phyloP scores from a whole-genome alignment of 1,284 basidiomycete genomes.

The Athelia psychrophila region DNA sequence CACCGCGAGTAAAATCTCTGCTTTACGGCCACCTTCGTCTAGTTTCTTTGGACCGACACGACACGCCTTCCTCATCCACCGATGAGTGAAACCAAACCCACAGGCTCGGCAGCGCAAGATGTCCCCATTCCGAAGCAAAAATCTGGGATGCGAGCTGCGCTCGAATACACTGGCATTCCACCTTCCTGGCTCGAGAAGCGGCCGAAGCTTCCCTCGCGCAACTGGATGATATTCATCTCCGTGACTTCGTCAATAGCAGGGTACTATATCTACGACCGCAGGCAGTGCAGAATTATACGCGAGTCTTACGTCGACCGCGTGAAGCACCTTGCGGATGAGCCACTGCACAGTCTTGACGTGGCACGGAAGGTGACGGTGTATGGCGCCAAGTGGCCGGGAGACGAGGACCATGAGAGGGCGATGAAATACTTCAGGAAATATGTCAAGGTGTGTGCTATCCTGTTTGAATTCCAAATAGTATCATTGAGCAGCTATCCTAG shows the following conservation, averaged over 20 bases:
- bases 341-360: constrained; percentile 62
- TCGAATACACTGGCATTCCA: constrained; percentile 68
- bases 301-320: constrained; percentile 82
- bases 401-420: constrained; percentile 87
- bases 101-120: background rate
- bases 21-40: too few species aligned
- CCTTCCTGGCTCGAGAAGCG: constrained; percentile 71
- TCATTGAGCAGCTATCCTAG: constrained; percentile 39
- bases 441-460: constrained; percentile 73
- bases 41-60: too few species aligned
- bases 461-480: constrained; percentile 4
- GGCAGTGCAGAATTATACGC: constrained; percentile 74
- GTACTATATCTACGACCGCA: constrained; percentile 84
- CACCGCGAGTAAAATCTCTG: too few species aligned
- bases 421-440: constrained; percentile 93
- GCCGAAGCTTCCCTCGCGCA: constrained; percentile 83
- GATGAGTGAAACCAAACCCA: background rate
- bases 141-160: constrained; percentile 50
- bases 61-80: too few species aligned
- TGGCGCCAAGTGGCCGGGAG: constrained; percentile 89
- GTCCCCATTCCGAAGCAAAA: constrained; percentile 9
- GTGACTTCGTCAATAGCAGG: constrained; percentile 70
- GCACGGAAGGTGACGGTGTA: constrained; percentile 87
- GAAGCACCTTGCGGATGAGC: constrained; percentile 68
- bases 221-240: constrained; percentile 90